Conservation (phyloP, 1,284 basidiomycete species). For the Neonothopanus nambi region DNA sequence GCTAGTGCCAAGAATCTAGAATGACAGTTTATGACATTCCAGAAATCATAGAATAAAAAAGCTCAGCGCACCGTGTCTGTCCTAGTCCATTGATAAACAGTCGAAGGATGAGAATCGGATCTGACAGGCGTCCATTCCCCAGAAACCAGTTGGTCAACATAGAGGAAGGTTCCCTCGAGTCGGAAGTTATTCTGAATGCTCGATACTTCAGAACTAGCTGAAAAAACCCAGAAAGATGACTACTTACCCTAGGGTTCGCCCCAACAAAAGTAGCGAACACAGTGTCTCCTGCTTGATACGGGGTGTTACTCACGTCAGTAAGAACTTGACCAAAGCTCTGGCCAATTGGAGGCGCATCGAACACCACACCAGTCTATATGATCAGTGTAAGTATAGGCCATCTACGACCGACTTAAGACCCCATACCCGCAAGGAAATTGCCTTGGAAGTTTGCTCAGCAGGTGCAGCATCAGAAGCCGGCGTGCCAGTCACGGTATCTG, state of each 20-base stretch:
- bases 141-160: constrained; percentile 55
- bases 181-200: constrained; percentile 69
- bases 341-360: constrained; percentile 58
- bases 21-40: neutral
- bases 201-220: neutral
- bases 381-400: neutral
- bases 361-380: constrained; percentile 61
- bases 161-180: constrained; percentile 74
- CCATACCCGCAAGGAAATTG: constrained; percentile 67
- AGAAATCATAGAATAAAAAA: neutral
- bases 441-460: constrained; percentile 61
- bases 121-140: constrained; percentile 59
- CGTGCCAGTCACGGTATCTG: constrained; percentile 45
- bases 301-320: constrained; percentile 54
- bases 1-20: constrained; percentile 59
- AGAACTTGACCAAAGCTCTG: constrained; percentile 68
- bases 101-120: constrained; percentile 82
- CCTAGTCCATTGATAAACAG: constrained; percentile 68
- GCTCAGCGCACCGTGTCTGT: constrained; percentile 46
- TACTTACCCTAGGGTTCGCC: constrained; percentile 73
- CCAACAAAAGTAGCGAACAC: constrained; percentile 71
- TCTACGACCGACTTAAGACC: neutral
- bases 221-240: constrained; percentile 1
- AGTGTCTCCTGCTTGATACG: constrained; percentile 59
- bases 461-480: constrained; percentile 66